Base-by-base conservation (phyloP, 345 rosid genomes). In the Conringia planisiliqua region DNA sequence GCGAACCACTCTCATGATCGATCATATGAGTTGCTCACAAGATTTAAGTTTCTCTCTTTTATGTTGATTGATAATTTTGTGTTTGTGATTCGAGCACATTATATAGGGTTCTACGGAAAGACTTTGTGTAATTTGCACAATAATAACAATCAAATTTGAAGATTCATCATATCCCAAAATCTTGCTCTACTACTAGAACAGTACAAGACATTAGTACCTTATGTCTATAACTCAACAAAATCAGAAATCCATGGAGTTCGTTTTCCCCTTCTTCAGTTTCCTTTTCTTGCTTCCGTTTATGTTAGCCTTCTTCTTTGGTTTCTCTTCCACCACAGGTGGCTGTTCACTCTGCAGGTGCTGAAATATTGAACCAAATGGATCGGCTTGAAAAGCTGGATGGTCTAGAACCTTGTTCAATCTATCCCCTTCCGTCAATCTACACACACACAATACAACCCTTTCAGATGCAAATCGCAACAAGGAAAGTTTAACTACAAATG, bases 331-430 rank as follows among this genome's bases (percentile, higher is more conserved):
- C 32, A 24, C 57, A 22, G 78, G 78, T 62, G 97, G 93, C 44
- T 84, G 91, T 36, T 87, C 85, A 82, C 82, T 87, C 87, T 67
- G 80, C 47, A 90, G 68, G 26, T 88, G 95, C 71, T 90, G 92
- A 61, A 83, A 83, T 55, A 90, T 85, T 42, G 96, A 86, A 79
- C 83, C 92, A 7, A 89, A 56, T 0, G 97, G 97, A 83, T 95
- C 93, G 11, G 82, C 78, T 73, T 78, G 87, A 77, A 90, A 95
- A 33, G 82, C 84, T 12, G 87, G 94, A 80, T 92, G 85, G 56
- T 80, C 82, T 24, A 87, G 86, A 80, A 92, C 96, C 68, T 76
- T 78, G 71, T 62, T 78, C 83, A 90, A 30, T 57, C 88, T 88
- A 54, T 81, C 81, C 43, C 86, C 85, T 78, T 95, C 97, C 64